phyloP scores from a whole-genome alignment of 139 green algal genomes.

The Nannochloris sp. region DNA sequence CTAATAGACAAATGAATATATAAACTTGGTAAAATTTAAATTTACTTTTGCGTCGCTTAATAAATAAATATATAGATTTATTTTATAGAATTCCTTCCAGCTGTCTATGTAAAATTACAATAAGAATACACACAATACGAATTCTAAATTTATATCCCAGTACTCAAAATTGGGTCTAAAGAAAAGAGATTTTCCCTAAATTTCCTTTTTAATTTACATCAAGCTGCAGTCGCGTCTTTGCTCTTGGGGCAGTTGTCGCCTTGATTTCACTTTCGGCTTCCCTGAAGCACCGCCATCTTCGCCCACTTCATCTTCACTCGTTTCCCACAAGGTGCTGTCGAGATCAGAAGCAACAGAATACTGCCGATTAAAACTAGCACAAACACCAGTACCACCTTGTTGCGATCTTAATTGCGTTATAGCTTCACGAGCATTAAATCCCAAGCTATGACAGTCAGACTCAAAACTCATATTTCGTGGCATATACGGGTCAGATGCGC shows the following conservation, averaged over 20 bases:
- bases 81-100: neutral
- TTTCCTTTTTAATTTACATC: neutral
- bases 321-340: neutral
- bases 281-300: neutral
- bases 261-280: neutral
- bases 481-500: neutral
- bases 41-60: neutral
- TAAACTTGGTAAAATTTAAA: neutral
- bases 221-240: neutral
- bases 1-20: neutral
- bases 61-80: neutral
- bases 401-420: neutral
- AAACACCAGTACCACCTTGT: neutral
- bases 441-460: conserved; percentile 15
- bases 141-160: neutral
- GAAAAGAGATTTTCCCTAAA: neutral
- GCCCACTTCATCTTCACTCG: neutral
- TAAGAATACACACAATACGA: neutral
- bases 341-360: no score
- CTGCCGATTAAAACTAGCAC: no score
- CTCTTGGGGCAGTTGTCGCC: neutral
- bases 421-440: conserved; percentile 13
- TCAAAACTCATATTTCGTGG: conserved; percentile 7
- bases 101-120: neutral
- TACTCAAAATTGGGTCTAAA: no score